These are phyloP conservation scores for Termitomyces sp. DNA, from an alignment of 768 basidiomycete species.

Conservation along the genomic window DNA sequence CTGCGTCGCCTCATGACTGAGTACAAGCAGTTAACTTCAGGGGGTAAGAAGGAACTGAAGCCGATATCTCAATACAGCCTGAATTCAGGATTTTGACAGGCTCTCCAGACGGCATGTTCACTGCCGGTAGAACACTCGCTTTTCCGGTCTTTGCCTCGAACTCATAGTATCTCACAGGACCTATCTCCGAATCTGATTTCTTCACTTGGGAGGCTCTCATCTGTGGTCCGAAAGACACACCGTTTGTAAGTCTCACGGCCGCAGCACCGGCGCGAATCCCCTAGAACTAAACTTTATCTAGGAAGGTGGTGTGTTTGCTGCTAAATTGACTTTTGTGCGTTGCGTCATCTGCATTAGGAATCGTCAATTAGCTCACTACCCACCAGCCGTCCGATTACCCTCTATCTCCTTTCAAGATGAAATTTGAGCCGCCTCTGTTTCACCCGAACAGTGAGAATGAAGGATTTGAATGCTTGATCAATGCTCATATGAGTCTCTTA, in stretches of 20 bases:
- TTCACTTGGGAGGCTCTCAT: constrained; percentile 97
- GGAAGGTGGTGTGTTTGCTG: constrained; percentile 95
- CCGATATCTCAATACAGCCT: constrained; percentile 3
- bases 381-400: constrained; percentile 88
- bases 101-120: constrained; percentile 94
- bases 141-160: not conserved
- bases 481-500: constrained; percentile 26
- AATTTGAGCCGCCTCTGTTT: constrained; percentile 93
- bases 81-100: constrained; percentile 34
- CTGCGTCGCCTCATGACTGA: constrained; percentile 89
- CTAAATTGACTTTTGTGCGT: constrained; percentile 88
- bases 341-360: not conserved
- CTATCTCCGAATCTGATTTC: constrained; percentile 88
- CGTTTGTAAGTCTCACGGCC: constrained; percentile 58
- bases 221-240: constrained; percentile 90
- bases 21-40: constrained; percentile 80
- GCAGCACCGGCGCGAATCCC: not conserved
- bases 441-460: constrained; percentile 87
- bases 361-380: not conserved
- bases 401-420: constrained; percentile 98
- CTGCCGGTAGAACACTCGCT: constrained; percentile 53
- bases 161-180: constrained; percentile 43
- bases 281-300: constrained; percentile 21
- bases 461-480: not conserved
- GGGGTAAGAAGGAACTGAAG: constrained; percentile 41